Conservation (phyloP, 352 stramenopile species). For the Blastocystis sp. region DNA sequence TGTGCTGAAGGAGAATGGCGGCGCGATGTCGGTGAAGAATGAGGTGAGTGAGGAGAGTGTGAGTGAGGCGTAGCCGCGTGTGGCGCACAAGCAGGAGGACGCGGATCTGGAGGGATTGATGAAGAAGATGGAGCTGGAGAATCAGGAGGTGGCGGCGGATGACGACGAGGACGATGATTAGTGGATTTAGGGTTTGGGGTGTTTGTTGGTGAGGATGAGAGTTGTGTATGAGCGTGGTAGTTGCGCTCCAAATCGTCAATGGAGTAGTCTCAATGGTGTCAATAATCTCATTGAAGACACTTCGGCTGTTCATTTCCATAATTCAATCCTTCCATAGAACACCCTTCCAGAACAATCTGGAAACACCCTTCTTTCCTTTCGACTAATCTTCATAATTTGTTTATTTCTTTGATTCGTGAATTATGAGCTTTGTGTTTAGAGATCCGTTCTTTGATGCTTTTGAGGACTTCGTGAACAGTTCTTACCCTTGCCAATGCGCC, state of each 20-base stretch:
- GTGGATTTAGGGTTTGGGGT: background rate
- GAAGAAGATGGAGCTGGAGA: constrained; percentile 96
- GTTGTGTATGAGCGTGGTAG: no score
- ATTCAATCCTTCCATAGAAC: background rate
- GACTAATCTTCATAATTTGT: background rate
- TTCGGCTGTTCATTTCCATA: background rate
- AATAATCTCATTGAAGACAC: no score
- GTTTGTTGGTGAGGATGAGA: no score
- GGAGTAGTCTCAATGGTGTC: no score
- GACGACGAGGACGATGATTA: constrained; percentile 89
- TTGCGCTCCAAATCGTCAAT: no score
- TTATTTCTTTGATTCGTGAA: background rate
- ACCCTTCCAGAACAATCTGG: background rate
- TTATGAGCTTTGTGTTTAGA: background rate
- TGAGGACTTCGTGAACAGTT: background rate
- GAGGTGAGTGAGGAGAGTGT: background rate
- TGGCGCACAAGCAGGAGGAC: constrained; percentile 90
- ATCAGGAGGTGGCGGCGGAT: constrained; percentile 96
- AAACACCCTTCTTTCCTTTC: background rate
- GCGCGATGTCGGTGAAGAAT: constrained; percentile 81
- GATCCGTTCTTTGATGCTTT: constrained; percentile 17
- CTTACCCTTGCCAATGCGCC: background rate
- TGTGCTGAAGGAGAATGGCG: constrained; percentile 92
- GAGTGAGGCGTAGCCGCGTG: constrained; percentile 51
- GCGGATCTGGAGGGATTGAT: constrained; percentile 98